Evolutionary conservation across 2,329 filamentous ascomycete genomes (phyloP).

Genomic region (Trichoderma koningiopsis): DNA sequence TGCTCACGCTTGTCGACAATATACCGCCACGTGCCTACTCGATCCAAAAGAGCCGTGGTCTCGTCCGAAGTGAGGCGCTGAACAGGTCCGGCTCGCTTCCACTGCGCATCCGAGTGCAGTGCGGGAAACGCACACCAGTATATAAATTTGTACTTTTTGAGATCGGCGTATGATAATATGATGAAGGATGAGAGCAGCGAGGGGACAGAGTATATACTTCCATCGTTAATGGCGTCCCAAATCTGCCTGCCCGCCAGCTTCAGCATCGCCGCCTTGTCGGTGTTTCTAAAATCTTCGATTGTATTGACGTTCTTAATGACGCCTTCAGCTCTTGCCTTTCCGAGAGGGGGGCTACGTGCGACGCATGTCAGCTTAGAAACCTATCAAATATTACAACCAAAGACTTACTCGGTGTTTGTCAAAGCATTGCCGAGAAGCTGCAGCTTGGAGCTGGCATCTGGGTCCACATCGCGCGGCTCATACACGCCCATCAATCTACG

Average conservation of each 20-base stretch:
- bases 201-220: constrained; percentile 92
- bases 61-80: constrained; percentile 65
- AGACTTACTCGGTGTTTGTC: constrained; percentile 75
- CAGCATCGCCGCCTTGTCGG: constrained; percentile 77
- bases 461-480: constrained; percentile 74
- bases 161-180: constrained; percentile 87
- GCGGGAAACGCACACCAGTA: constrained; percentile 98
- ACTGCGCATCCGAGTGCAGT: constrained; percentile 82
- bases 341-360: constrained; percentile 62
- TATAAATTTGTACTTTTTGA: constrained; percentile 97
- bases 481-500: constrained; percentile 86
- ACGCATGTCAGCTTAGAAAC: constrained; percentile 34
- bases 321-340: constrained; percentile 81
- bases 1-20: constrained; percentile 79
- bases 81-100: constrained; percentile 65
- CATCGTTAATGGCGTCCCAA: constrained; percentile 96
- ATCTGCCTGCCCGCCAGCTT: constrained; percentile 82
- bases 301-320: constrained; percentile 97
- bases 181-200: constrained; percentile 88
- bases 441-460: constrained; percentile 81
- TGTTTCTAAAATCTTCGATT: constrained; percentile 85
- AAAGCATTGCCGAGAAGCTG: constrained; percentile 87
- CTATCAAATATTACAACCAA: constrained; percentile 30
- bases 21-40: constrained; percentile 85
- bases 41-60: constrained; percentile 76